These are phyloP conservation scores for Corchorus capsularis DNA, from an alignment of 345 rosid species.

Conservation along the genomic window DNA sequence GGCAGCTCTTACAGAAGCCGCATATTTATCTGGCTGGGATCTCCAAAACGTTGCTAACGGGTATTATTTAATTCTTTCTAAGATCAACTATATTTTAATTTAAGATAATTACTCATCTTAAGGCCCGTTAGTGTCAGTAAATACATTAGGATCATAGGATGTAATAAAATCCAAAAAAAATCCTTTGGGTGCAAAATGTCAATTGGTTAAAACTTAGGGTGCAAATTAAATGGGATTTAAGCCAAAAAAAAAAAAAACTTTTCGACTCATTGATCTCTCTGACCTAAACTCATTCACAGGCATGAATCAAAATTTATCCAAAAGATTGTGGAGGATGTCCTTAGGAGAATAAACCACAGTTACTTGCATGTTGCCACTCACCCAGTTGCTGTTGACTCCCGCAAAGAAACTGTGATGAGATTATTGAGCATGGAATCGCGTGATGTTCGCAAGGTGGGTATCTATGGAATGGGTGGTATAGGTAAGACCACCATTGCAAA, in stretches of 20 bases:
- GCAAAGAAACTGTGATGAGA: neutral
- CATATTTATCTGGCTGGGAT: slow-evolving; percentile 16
- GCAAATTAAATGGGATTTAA: no score
- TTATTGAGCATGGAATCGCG: neutral
- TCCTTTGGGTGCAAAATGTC: no score
- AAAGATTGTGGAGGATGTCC: neutral
- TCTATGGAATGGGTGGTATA: neutral
- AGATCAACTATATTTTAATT: no score
- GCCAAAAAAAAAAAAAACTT: no score
- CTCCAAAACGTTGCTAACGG: neutral
- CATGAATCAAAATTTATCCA: slow-evolving; percentile 20
- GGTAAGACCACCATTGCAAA: no score
- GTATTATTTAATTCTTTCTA: neutral
- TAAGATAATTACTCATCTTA: no score
- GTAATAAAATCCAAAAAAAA: no score
- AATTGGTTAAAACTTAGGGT: no score
- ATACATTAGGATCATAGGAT: no score
- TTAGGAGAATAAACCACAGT: neutral
- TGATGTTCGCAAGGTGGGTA: neutral
- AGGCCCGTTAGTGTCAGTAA: no score
- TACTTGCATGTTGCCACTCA: neutral
- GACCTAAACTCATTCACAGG: neutral
- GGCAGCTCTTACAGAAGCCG: slow-evolving; percentile 10
- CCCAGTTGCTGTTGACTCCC: neutral
- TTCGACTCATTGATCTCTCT: no score